A percentile compares a stretch with the other conserved stretches of the same genome.
Conservation (phyloP, 2,329 filamentous ascomycete species). For the Ophidiomyces ophidiicola region DNA sequence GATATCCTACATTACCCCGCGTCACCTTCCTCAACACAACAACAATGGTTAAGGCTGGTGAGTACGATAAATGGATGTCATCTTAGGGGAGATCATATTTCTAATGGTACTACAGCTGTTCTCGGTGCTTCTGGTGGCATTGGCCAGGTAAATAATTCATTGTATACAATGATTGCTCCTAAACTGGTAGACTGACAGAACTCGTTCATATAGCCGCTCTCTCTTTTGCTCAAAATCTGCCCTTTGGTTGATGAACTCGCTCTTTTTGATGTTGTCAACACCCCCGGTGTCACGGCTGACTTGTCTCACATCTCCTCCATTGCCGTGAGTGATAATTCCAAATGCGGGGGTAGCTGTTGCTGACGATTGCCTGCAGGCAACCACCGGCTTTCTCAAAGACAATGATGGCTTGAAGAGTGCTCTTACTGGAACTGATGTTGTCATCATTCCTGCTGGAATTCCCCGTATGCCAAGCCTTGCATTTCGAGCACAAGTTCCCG, state of each 20-base stretch:
- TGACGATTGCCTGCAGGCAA: constrained; percentile 46
- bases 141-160: constrained; percentile 60
- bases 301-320: constrained; percentile 92
- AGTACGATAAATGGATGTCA: constrained; percentile 5
- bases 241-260: constrained; percentile 82
- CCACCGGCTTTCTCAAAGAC: constrained; percentile 78
- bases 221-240: constrained; percentile 84
- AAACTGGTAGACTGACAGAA: constrained; percentile 4
- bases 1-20: constrained; percentile 11
- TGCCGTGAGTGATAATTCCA: constrained; percentile 48
- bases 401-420: constrained; percentile 73
- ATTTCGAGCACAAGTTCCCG: background rate
- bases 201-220: constrained; percentile 59
- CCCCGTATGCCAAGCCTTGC: constrained; percentile 55
- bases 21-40: constrained; percentile 11
- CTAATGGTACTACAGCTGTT: constrained; percentile 45
- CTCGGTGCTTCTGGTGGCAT: constrained; percentile 96
- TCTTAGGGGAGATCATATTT: background rate
- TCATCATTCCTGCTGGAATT: constrained; percentile 96
- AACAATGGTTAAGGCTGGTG: constrained; percentile 40
- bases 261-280: constrained; percentile 99
- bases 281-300: constrained; percentile 87
- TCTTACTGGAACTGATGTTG: constrained; percentile 85
- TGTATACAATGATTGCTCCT: background rate
- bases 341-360: constrained; percentile 4